Base-by-base conservation (phyloP, 345 rosid genomes). In the Citrus australasica region DNA sequence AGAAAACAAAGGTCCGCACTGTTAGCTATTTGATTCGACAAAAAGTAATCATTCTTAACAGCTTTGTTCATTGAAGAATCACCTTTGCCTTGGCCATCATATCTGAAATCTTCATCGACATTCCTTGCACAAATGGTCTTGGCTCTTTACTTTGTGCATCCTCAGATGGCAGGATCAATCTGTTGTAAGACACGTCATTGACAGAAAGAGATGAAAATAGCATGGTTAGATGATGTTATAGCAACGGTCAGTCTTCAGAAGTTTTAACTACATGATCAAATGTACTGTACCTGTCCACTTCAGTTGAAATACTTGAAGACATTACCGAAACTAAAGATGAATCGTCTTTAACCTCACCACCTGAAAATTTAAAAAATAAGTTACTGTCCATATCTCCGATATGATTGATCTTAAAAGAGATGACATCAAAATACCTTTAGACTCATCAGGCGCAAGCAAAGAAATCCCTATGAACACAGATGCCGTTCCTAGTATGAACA, bases 381-480 rank as follows among this genome's bases (percentile, higher is more conserved):
- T 27, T 72, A 11, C 32, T 8, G 7, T 4, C 40, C 59, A 62
- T 25, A 58, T 24, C 24, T 17, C 74, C 22, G 7, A 1, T 72
- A 10, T 30, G 27, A 67, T 32, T 37, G 59, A 67, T 10, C 32
- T 58, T 30, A 63, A 67, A 70, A 46, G n/a, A 46, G 68, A 19
- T 28, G 69, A 33, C 6, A 70, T 27, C 35, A 60, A 27, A 56
- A 24, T 82, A 89, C 95, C 95, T 94, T 88, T 91, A 17, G 90
- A 77, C 79, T 96, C 99, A 79, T 96, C 99, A 30, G 99, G 99
- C 80, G 99, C 99, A 78, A 96, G 86, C 81, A 96, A 83, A 32
- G 95, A 90, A 76, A 96, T 94, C 84, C 99, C 98, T 53, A 91
- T 74, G 85, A 96, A 96, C 40, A 96, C 98, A 16, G 89, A 90